These are phyloP conservation scores for Yamadazyma laniorum DNA, from an alignment of 805 yeast genomes.

Conservation along the genomic window DNA sequence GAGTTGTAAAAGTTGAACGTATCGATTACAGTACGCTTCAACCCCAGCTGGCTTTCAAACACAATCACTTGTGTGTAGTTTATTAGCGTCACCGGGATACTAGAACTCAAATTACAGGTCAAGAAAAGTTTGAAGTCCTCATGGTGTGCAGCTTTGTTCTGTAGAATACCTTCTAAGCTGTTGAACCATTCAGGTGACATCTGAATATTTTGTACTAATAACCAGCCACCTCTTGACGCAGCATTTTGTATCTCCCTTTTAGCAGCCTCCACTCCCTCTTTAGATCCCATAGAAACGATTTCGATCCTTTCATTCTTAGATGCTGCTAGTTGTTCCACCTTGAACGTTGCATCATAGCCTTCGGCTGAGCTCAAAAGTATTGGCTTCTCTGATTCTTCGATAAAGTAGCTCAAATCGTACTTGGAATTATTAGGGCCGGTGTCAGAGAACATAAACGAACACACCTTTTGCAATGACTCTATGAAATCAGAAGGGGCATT, in stretches of 20 bases:
- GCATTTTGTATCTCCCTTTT: conserved; percentile 42
- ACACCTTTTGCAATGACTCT: conserved; percentile 17
- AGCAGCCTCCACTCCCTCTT: conserved; percentile 58
- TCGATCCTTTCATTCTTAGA: conserved; percentile 24
- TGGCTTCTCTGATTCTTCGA: conserved; percentile 27
- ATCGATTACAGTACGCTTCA: conserved; percentile 47
- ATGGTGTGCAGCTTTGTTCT: conserved; percentile 27
- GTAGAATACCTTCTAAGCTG: conserved; percentile 40
- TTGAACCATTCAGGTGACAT: conserved; percentile 66
- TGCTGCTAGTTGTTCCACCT: conserved; percentile 46
- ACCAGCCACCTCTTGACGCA: conserved; percentile 58
- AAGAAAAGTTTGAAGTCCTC: conserved; percentile 54
- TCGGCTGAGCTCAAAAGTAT: conserved; percentile 56
- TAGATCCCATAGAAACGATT: conserved; percentile 70
- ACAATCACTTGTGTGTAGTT: conserved; percentile 53
- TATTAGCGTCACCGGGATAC: conserved; percentile 56
- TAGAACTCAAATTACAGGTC: conserved; percentile 53
- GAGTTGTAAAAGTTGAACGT: conserved; percentile 22
- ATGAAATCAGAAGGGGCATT: conserved; percentile 10
- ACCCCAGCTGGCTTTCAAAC: conserved; percentile 63
- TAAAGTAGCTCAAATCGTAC: conserved; percentile 31
- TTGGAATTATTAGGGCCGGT: conserved; percentile 27
- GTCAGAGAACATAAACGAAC: conserved; percentile 26
- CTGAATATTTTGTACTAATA: conserved; percentile 79
- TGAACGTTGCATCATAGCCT: conserved; percentile 66